Conservation (phyloP, 805 yeast species). For the Candida berthetii region DNA sequence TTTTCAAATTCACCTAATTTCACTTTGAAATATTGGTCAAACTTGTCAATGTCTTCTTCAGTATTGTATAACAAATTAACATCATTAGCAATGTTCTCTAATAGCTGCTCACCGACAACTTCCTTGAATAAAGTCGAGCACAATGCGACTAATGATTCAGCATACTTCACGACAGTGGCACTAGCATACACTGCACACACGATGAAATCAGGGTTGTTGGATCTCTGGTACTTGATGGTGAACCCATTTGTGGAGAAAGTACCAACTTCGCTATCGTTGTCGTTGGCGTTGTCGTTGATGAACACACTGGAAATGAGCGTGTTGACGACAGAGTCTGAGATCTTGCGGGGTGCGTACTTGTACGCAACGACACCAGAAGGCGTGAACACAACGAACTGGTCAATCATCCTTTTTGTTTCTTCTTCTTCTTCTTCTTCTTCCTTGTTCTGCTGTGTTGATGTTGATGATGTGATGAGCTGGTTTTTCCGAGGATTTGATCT, state of each 20-base stretch:
- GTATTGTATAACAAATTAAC: slow-evolving; percentile 21
- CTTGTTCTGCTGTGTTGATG: neutral
- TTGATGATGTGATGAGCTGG: neutral
- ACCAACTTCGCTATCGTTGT: slow-evolving; percentile 16
- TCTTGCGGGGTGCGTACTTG: slow-evolving; percentile 34
- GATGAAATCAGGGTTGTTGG: slow-evolving; percentile 36
- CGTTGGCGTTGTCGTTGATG: slow-evolving; percentile 28
- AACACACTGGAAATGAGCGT: slow-evolving; percentile 42
- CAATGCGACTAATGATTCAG: slow-evolving; percentile 27
- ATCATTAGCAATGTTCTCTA: slow-evolving; percentile 21
- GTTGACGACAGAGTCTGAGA: slow-evolving; percentile 36
- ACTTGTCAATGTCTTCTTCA: slow-evolving; percentile 29
- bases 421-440: too few relatives aligned
- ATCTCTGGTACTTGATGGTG: slow-evolving; percentile 38
- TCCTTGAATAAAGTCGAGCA: slow-evolving; percentile 23
- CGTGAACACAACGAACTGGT: slow-evolving; percentile 42
- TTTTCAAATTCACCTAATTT: slow-evolving; percentile 25
- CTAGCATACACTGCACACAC: slow-evolving; percentile 37
- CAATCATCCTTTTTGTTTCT: slow-evolving; percentile 28
- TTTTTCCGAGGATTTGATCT: too few relatives aligned
- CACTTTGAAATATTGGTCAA: slow-evolving; percentile 28
- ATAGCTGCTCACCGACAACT: slow-evolving; percentile 20
- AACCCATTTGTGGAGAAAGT: slow-evolving; percentile 29
- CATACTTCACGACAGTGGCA: slow-evolving; percentile 24
- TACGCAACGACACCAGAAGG: slow-evolving; percentile 48